Evolutionary conservation across 2,329 filamentous ascomycete species (phyloP).

Genomic region (Lasiodiplodia gonubiensis): DNA sequence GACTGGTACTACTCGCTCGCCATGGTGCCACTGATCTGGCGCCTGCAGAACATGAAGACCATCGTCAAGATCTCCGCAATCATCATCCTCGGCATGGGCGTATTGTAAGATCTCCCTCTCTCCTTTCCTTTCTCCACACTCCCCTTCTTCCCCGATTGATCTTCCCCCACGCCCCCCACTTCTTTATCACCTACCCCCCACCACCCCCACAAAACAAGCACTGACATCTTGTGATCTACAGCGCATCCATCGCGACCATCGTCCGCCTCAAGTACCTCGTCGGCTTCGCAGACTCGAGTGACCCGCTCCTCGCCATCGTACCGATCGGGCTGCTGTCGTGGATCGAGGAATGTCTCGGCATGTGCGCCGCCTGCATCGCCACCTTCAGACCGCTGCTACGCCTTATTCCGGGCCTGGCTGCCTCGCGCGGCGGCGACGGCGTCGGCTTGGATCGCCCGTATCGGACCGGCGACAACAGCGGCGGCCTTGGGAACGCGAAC

Average conservation of each 20-base stretch:
- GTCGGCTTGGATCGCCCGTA: background rate
- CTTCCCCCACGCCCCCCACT: background rate
- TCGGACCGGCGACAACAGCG: background rate
- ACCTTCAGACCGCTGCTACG: constrained; percentile 13
- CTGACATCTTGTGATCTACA: too few species aligned
- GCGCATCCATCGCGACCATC: constrained; percentile 16
- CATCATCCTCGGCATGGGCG: constrained; percentile 13
- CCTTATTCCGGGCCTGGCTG: background rate
- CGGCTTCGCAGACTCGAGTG: constrained; percentile 13
- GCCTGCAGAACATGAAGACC: constrained; percentile 10
- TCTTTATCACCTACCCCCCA: too few species aligned
- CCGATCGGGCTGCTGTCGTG: constrained; percentile 3
- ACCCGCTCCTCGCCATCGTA: constrained; percentile 3
- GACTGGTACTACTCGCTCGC: constrained; percentile 27
- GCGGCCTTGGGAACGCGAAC: background rate
- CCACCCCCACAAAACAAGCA: too few species aligned
- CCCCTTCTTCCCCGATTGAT: too few species aligned
- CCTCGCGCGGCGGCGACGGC: background rate
- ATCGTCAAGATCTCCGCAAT: constrained; percentile 8
- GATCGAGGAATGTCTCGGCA: constrained; percentile 16
- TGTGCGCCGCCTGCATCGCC: constrained; percentile 16
- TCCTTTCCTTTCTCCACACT: background rate
- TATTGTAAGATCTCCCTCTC: background rate
- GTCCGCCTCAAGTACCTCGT: constrained; percentile 18
- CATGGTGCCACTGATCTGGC: constrained; percentile 24